phyloP scores from a whole-genome alignment of 768 basidiomycete species.

The Leucocoprinus birnbaumii region DNA sequence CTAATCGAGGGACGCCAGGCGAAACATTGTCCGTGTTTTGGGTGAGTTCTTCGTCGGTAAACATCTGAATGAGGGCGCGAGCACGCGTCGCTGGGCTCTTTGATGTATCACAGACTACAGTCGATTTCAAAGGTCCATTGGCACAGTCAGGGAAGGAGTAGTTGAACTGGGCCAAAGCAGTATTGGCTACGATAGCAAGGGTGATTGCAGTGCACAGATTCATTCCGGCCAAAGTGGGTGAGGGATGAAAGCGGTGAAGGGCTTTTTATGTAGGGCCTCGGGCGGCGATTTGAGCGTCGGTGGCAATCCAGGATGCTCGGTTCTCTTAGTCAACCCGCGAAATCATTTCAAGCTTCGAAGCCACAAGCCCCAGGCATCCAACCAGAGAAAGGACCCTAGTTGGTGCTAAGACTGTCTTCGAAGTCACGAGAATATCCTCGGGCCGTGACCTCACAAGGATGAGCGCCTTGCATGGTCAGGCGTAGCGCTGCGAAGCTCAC shows the following conservation, averaged over 20 bases:
- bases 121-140: slow-evolving; percentile 41
- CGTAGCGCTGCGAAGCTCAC: background rate
- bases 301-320: background rate
- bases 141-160: slow-evolving; percentile 48
- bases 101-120: slow-evolving; percentile 45
- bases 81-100: slow-evolving; percentile 44
- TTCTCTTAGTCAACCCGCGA: too few relatives aligned
- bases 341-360: too few relatives aligned
- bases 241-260: background rate
- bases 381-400: too few relatives aligned
- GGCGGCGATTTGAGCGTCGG: background rate
- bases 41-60: slow-evolving; percentile 50
- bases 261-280: background rate
- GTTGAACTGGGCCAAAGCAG: slow-evolving; percentile 13
- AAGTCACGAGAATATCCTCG: background rate
- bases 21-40: slow-evolving; percentile 47
- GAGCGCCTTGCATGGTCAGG: background rate
- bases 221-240: background rate
- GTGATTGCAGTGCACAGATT: slow-evolving; percentile 1
- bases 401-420: too few relatives aligned
- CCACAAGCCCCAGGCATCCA: too few relatives aligned
- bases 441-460: background rate
- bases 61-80: slow-evolving; percentile 42
- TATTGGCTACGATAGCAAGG: background rate
- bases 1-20: slow-evolving; percentile 51